Conservation (phyloP, 352 stramenopile species). For the Pythium grandisporangium region DNA sequence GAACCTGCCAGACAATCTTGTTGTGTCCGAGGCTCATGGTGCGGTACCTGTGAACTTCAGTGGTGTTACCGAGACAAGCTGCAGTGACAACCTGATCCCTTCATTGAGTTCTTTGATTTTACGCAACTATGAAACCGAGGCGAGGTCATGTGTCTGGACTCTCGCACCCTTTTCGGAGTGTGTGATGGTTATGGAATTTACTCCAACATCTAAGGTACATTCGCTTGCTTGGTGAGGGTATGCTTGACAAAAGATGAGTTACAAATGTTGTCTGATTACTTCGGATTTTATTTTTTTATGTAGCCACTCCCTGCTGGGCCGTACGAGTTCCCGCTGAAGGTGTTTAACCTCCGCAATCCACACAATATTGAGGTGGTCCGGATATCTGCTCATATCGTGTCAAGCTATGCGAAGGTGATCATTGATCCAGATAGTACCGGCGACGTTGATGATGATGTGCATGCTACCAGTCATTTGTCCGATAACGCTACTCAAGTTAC, state of each 20-base stretch:
- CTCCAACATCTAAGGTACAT: constrained; percentile 47
- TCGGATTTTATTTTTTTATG: too few species aligned
- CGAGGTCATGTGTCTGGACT: constrained; percentile 22
- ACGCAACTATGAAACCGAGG: too few species aligned
- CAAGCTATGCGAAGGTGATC: constrained; percentile 73
- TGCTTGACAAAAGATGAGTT: too few species aligned
- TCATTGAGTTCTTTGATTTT: too few species aligned
- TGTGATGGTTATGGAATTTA: constrained; percentile 59
- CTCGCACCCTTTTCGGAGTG: constrained; percentile 33
- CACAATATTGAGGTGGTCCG: constrained; percentile 64
- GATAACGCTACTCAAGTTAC: too few species aligned
- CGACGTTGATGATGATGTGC: constrained; percentile 19
- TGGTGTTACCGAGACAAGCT: too few species aligned
- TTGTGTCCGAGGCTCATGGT: constrained; percentile 26
- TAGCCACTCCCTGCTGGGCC: constrained; percentile 35
- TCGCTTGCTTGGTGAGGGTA: too few species aligned
- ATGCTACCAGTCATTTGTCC: too few species aligned
- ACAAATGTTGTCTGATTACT: too few species aligned
- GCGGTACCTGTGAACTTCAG: constrained; percentile 19
- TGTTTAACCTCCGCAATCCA: constrained; percentile 77
- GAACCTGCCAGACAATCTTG: constrained; percentile 45
- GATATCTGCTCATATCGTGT: constrained; percentile 69
- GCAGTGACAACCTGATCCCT: too few species aligned
- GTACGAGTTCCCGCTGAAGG: constrained; percentile 47
- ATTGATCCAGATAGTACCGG: constrained; percentile 69